Conservation (phyloP, 139 green algal species). For the Spirogloea muscicola region DNA sequence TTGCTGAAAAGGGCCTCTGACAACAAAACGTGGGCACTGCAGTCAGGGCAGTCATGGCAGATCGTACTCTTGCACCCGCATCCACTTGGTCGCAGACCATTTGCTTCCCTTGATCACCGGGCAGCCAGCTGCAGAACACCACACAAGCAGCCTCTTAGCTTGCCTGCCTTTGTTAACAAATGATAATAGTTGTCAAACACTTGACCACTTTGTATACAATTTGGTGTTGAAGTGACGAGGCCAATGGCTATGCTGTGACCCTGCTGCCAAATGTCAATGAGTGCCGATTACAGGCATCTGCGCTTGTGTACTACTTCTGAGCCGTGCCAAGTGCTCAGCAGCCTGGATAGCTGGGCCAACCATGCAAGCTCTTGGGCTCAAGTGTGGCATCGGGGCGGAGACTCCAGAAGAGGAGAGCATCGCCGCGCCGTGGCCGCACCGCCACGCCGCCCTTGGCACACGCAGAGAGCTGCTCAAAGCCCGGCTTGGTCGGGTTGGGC, state of each 20-base stretch:
- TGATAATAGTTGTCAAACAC: background rate
- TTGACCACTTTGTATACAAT: background rate
- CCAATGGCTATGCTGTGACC: constrained; percentile 1
- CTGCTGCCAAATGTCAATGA: background rate
- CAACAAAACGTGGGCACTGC: too few relatives aligned
- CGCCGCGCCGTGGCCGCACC: constrained; percentile 48
- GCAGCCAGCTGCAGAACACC: constrained; percentile 31
- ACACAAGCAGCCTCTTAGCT: background rate
- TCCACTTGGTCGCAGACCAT: constrained; percentile 54
- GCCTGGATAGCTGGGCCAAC: background rate
- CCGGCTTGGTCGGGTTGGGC: background rate
- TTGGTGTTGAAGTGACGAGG: background rate
- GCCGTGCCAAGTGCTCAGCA: background rate
- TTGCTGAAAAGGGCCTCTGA: too few relatives aligned
- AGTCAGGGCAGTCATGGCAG: too few relatives aligned
- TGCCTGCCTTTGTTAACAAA: background rate
- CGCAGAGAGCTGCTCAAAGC: constrained; percentile 10
- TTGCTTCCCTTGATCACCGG: constrained; percentile 47
- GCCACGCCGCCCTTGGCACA: constrained; percentile 23
- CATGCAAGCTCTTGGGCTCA: constrained; percentile 52
- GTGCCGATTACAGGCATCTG: background rate
- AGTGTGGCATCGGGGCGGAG: constrained; percentile 60
- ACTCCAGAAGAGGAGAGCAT: constrained; percentile 62
- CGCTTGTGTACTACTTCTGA: background rate
- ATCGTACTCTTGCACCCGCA: constrained; percentile 38